Percentiles rank a stretch among this genome's conserved stretches.
phyloP scores from a whole-genome alignment of 2,329 filamentous ascomycete genomes.

The Paramyrothecium sp. region DNA sequence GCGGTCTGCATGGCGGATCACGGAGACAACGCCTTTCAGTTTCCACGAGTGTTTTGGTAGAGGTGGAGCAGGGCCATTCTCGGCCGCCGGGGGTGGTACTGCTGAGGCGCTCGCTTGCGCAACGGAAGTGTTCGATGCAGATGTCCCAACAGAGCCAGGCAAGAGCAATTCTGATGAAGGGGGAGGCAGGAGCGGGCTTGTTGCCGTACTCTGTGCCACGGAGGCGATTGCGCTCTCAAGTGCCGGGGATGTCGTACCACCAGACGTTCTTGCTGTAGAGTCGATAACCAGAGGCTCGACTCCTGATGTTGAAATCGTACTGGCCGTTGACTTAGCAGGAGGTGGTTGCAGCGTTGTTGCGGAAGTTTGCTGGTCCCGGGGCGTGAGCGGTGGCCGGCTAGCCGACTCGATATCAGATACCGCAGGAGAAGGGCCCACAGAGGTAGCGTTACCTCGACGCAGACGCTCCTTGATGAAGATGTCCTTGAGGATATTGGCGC shows the following conservation, averaged over 20 bases:
- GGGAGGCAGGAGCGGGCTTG: slow-evolving; percentile 32
- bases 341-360: slow-evolving; percentile 10
- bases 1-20: slow-evolving; percentile 93
- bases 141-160: slow-evolving; percentile 21
- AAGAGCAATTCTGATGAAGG: slow-evolving; percentile 26
- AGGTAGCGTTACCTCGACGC: slow-evolving; percentile 59
- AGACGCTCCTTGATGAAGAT: slow-evolving; percentile 83
- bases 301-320: slow-evolving; percentile 10
- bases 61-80: slow-evolving; percentile 57
- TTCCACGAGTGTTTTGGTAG: slow-evolving; percentile 94
- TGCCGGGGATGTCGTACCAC: slow-evolving; percentile 28
- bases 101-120: slow-evolving; percentile 23
- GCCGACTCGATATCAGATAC: slow-evolving; percentile 43
- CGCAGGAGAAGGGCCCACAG: slow-evolving; percentile 50
- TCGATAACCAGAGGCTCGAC: slow-evolving; percentile 23
- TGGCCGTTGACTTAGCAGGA: slow-evolving; percentile 26
- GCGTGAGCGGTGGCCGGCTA: slow-evolving; percentile 16
- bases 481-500: slow-evolving; percentile 78
- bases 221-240: slow-evolving; percentile 28
- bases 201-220: slow-evolving; percentile 31
- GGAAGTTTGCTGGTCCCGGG: slow-evolving; percentile 19
- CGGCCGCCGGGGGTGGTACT: slow-evolving; percentile 18
- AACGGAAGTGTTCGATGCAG: slow-evolving; percentile 28
- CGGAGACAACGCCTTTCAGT: slow-evolving; percentile 93
- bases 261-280: slow-evolving; percentile 16